Base-by-base conservation (phyloP, 495 filamentous ascomycete species). In the Durotheca rogersii region DNA sequence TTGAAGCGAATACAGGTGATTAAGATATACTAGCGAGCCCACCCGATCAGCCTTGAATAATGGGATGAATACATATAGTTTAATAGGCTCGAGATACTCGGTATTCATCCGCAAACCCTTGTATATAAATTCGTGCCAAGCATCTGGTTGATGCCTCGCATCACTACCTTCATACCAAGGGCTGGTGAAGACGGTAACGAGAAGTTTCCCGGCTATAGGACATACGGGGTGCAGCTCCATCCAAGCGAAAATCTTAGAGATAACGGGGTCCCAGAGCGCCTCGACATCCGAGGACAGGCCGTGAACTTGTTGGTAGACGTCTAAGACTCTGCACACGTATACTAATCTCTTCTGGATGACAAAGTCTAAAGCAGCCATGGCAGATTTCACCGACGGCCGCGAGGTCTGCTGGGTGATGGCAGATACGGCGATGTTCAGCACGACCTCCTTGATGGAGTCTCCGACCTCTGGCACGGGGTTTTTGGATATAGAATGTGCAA, bases 11-110 rank as follows among this genome's bases (percentile, higher is more conserved):
- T 40, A 75, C 35, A 64, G 70, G 9, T 63, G 66, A 17, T 78
- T 60, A 5, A 90, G 64, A 49, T 94, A 86, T 0, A 33, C 30
- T 16, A 73, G 42, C 27, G 85, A 86, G 0, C 77, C 76, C 11
- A 51, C 35, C 4, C 75, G 56, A 49, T 84, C 81, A 15, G 76
- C 60, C 49, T 72, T 80, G 64, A 95, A 89, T 9, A 95, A 67
- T 1, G 80, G 77, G 0, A 86, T 77, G 15, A 95, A 79, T n/a
- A 90, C 72, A 65, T 92, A 84, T 32, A 77, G 79, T 47, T 84
- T 87, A 35, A 90, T 75, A 36, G 80, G 74, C 47, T 86, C 84
- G 6, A 90, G 49, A 29, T 72, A 67, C n/a, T 78, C 74, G 6
- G 74, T 64, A 37, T 83, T 71, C 12, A 68, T 69, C 23, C 74